These are phyloP conservation scores for Ceratocystis destructans DNA, from an alignment of 2,329 filamentous ascomycete species.

Conservation along the genomic window DNA sequence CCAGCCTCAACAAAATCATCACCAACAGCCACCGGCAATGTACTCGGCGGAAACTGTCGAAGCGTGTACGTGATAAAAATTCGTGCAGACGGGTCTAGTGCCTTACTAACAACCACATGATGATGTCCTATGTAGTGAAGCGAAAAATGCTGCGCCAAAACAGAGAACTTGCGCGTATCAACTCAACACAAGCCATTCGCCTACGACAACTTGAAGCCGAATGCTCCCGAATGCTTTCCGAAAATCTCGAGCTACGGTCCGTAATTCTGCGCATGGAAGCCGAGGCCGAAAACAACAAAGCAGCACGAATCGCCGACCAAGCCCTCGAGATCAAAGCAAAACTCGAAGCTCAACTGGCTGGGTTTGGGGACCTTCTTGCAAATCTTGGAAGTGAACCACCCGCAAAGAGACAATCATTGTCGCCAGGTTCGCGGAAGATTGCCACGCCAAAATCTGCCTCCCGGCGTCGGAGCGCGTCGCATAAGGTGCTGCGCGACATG, in stretches of 20 bases:
- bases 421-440: slow-evolving; percentile 28
- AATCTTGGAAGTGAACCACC: slow-evolving; percentile 50
- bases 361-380: slow-evolving; percentile 54
- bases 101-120: slow-evolving; percentile 11
- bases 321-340: slow-evolving; percentile 55
- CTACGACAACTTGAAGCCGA: slow-evolving; percentile 68
- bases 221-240: slow-evolving; percentile 58
- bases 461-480: slow-evolving; percentile 36
- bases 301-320: slow-evolving; percentile 48
- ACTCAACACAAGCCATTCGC: slow-evolving; percentile 62
- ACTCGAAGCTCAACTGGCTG: slow-evolving; percentile 57
- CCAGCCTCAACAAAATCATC: slow-evolving; percentile 7
- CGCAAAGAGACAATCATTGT: slow-evolving; percentile 33
- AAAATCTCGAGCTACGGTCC: slow-evolving; percentile 61
- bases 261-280: slow-evolving; percentile 57
- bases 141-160: slow-evolving; percentile 72
- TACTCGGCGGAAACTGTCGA: slow-evolving; percentile 47
- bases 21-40: slow-evolving; percentile 10
- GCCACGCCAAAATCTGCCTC: slow-evolving; percentile 32
- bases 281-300: slow-evolving; percentile 47
- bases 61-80: slow-evolving; percentile 43
- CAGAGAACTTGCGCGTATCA: slow-evolving; percentile 65
- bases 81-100: background rate
- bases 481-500: slow-evolving; percentile 43
- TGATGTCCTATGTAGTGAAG: slow-evolving; percentile 43